Evolutionary conservation across 805 yeast species (phyloP), one percentile per base, ranked within the genome.

Genomic region (Brettanomyces nanus): DNA sequence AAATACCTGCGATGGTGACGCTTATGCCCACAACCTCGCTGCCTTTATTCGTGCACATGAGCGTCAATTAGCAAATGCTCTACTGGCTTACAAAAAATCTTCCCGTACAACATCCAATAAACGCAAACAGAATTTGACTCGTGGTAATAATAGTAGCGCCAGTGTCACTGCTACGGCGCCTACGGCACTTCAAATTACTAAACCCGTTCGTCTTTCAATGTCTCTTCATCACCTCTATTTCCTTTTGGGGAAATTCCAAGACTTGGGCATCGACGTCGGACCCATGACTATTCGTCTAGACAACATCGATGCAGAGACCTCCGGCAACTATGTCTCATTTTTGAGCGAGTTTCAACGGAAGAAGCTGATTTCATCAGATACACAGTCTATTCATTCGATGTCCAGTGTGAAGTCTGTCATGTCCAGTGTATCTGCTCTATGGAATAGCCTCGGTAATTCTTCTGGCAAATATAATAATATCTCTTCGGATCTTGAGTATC

Each of bases 151-250:
- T 11, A 23, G 10, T 23, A 23, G 10, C 11, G 11, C 26, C 26
- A 23, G 26, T 23, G 11, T 11, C 11, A 23, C 26, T 11, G 11
- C 10, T 23, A 23, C 26, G 7, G 26, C 11, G 7, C 26, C 7
- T 23, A 9, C 22, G 10, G 9, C 33, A 13, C 7, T 35, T 6
- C 32, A 15, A 5, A 35, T 35, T 9, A 28, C 31, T 9, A 77
- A 75, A 47, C 80, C 82, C 0, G 69, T 73, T 11, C 57, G 83
- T 41, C 59, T 79, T 18, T 69, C 73, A 11, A 60, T 79, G 37
- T 75, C 83, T 14, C 60, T 77, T 20, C 85, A 78, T 52, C 85
- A 79, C 52, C 60, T 78, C 21, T 79, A 74, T 50, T 78, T 71
- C 47, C 62, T 78, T 18, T 55, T 75, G n/a, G 82, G 77, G 30